A percentile compares a stretch with the other conserved stretches of the same genome.
Conservation (phyloP, 1,284 basidiomycete species). For the Cyathus olla region DNA sequence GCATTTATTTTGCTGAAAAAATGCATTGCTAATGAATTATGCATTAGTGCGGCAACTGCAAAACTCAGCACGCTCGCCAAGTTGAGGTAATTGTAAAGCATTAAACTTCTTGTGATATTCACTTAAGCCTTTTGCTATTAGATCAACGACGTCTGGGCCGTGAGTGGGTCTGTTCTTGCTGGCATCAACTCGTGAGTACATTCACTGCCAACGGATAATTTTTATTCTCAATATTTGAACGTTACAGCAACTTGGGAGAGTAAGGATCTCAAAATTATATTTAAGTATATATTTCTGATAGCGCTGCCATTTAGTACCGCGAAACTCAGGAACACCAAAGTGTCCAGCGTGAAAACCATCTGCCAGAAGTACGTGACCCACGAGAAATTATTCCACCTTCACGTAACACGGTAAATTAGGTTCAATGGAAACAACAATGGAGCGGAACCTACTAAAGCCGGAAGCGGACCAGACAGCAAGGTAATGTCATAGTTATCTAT, state of each 20-base stretch:
- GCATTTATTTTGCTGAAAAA: neutral
- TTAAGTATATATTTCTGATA: too few species aligned
- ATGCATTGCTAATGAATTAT: neutral
- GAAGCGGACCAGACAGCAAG: conserved; percentile 36
- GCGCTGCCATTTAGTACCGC: conserved; percentile 21
- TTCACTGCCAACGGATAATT: too few species aligned
- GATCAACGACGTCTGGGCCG: conserved; percentile 49
- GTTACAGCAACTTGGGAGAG: conserved; percentile 7
- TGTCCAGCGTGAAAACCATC: conserved; percentile 27
- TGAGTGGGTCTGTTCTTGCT: conserved; percentile 34
- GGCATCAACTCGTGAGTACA: conserved; percentile 44
- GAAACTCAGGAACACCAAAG: conserved; percentile 33
- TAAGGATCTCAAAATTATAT: too few species aligned
- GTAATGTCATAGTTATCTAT: too few species aligned
- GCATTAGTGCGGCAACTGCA: conserved; percentile 25
- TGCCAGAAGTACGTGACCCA: conserved; percentile 21
- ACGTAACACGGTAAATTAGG: neutral
- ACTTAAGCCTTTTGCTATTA: conserved; percentile 2
- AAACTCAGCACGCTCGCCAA: conserved; percentile 20
- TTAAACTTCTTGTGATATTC: neutral
- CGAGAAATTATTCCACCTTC: neutral
- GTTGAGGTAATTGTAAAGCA: conserved; percentile 9
- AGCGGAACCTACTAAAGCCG: conserved; percentile 33
- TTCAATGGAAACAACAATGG: conserved; percentile 35
- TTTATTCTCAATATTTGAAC: too few species aligned